Percentiles rank a stretch among this genome's conserved stretches.
These are phyloP conservation scores for Floccularia luteovirens DNA, from an alignment of 768 basidiomycete species.

Conservation along the genomic window DNA sequence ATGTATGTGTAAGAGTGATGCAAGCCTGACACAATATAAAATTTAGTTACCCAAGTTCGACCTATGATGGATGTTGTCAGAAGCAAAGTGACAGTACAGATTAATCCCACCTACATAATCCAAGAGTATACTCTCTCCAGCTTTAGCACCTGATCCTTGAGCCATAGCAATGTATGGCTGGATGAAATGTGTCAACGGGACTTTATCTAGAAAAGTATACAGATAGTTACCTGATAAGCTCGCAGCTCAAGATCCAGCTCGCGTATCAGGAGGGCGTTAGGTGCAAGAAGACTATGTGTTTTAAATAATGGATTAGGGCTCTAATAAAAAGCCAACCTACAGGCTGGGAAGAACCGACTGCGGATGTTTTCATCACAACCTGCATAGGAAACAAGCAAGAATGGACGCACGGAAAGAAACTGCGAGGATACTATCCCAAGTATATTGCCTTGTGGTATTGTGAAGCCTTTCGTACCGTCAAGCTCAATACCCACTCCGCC, in stretches of 20 bases:
- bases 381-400: too few relatives aligned
- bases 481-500: neutral
- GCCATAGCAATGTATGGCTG: neutral
- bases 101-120: neutral
- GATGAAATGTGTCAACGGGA: neutral
- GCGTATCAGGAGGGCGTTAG: neutral
- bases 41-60: neutral
- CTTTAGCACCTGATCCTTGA: neutral
- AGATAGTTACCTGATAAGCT: neutral
- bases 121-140: neutral
- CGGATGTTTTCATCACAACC: too few relatives aligned
- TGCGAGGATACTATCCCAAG: neutral
- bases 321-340: neutral
- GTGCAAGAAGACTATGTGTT: neutral
- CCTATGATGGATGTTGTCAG: neutral
- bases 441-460: neutral
- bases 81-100: neutral
- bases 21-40: neutral
- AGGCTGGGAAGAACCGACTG: too few relatives aligned
- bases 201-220: neutral
- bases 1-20: neutral
- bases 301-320: neutral
- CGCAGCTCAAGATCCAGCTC: neutral
- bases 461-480: neutral
- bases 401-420: too few relatives aligned